Percentiles rank a stretch among this genome's conserved stretches.
Evolutionary conservation across 768 basidiomycete genomes (phyloP).

Genomic region (Thelephora ganbajun): DNA sequence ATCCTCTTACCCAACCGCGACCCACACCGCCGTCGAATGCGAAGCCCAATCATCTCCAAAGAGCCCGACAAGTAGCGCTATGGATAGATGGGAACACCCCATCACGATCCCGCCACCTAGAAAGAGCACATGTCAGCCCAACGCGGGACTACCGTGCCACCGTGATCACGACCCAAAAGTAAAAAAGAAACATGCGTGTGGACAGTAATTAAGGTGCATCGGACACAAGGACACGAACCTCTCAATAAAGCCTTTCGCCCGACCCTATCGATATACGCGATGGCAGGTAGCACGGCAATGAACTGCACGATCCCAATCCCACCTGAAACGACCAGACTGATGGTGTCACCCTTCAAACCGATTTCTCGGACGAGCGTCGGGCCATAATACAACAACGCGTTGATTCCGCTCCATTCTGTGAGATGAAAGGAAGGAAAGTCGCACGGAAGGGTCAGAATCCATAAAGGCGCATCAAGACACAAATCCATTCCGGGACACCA

Average conservation of each 20-base stretch:
- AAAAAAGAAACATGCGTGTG: conserved; percentile 1
- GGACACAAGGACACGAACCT: conserved; percentile 16
- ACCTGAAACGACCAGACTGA: conserved; percentile 56
- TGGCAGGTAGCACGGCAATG: conserved; percentile 60
- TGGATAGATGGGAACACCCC: conserved; percentile 47
- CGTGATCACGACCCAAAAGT: not conserved
- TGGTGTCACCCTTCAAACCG: conserved; percentile 44
- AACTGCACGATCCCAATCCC: conserved; percentile 73
- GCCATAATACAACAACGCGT: conserved; percentile 73
- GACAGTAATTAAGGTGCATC: no score
- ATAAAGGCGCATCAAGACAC: not conserved
- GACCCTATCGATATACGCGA: conserved; percentile 51
- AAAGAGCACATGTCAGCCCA: not conserved
- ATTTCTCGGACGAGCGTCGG: conserved; percentile 55
- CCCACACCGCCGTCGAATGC: conserved; percentile 48
- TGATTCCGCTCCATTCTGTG: conserved; percentile 79
- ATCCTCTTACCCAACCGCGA: conserved; percentile 39
- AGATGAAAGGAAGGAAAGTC: not conserved
- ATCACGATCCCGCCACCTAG: conserved; percentile 48
- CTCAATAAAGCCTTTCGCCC: conserved; percentile 18
- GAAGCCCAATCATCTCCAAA: conserved; percentile 44
- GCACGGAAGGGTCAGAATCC: no score
- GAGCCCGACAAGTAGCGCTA: conserved; percentile 44
- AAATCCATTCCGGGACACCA: not conserved
- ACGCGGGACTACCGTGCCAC: not conserved